These are phyloP conservation scores for Bruguiera parviflora DNA, from an alignment of 345 rosid species.

Conservation along the genomic window DNA sequence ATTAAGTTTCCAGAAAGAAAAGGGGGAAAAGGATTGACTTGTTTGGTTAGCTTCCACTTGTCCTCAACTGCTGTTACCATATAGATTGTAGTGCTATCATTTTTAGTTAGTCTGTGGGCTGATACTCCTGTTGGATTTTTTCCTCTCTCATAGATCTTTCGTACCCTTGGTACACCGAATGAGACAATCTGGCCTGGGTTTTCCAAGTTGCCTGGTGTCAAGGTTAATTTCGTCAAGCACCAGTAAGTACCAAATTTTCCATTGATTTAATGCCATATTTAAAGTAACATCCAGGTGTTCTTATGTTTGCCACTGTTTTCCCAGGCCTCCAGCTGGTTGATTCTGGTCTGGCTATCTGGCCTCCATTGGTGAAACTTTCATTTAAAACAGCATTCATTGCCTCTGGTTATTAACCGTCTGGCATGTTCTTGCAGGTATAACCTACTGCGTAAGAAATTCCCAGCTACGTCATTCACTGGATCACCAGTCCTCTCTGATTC, in stretches of 20 bases:
- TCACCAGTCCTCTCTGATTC: conserved; percentile 93
- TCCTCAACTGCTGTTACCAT: neutral
- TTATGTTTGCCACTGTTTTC: conserved; percentile 59
- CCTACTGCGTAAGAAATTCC: conserved; percentile 85
- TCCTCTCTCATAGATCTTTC: conserved; percentile 61
- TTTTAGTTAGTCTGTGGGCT: neutral
- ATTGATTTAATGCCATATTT: conserved; percentile 17
- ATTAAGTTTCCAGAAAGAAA: neutral
- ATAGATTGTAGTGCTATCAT: neutral
- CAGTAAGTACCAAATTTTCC: conserved; percentile 60
- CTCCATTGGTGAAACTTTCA: conserved; percentile 53
- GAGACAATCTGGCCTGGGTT: conserved; percentile 97
- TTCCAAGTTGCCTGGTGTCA: conserved; percentile 88
- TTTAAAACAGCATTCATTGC: conserved; percentile 29
- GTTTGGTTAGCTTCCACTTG: neutral
- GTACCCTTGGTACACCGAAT: conserved; percentile 86
- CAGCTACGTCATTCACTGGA: conserved; percentile 95
- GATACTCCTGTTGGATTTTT: neutral
- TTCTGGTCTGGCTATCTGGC: conserved; percentile 81
- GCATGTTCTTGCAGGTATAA: conserved; percentile 80
- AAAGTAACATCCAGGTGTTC: conserved; percentile 30
- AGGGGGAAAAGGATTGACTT: conserved; percentile 1
- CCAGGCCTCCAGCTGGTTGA: conserved; percentile 93
- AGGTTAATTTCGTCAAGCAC: conserved; percentile 95
- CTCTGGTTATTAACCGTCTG: conserved; percentile 41